Conservation (phyloP, 2,329 filamentous ascomycete species). For the Aphanoascus verrucosus region DNA sequence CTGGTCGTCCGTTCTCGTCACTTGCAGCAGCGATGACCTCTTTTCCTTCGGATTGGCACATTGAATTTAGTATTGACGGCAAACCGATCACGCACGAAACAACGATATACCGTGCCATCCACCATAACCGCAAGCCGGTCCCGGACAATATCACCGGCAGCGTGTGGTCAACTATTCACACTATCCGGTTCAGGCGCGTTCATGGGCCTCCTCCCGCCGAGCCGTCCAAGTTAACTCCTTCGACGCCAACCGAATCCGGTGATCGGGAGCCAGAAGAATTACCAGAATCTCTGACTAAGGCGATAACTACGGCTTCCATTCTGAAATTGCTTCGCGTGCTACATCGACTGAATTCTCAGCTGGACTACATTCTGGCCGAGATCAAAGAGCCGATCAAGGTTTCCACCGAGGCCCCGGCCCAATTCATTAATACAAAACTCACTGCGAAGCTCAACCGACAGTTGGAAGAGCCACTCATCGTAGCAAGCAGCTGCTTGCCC, state of each 20-base stretch:
- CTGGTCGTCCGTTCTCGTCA: conserved; percentile 53
- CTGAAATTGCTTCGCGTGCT: conserved; percentile 78
- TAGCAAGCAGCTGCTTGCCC: conserved; percentile 90
- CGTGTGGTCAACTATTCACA: conserved; percentile 82
- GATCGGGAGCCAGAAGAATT: conserved; percentile 51
- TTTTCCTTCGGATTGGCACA: conserved; percentile 86
- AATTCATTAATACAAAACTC: conserved; percentile 97
- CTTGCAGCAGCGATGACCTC: conserved; percentile 77
- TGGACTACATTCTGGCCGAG: conserved; percentile 79
- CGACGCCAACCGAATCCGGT: conserved; percentile 37
- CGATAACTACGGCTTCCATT: conserved; percentile 77
- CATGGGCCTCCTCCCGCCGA: conserved; percentile 70
- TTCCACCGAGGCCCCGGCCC: conserved; percentile 71
- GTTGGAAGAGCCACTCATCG: conserved; percentile 89
- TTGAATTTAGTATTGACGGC: conserved; percentile 81
- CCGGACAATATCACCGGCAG: conserved; percentile 62
- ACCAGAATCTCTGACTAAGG: conserved; percentile 69
- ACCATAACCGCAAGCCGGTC: conserved; percentile 52
- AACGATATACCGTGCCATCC: conserved; percentile 89
- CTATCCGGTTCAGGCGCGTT: conserved; percentile 83
- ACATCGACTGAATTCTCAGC: conserved; percentile 83
- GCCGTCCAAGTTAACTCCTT: conserved; percentile 49
- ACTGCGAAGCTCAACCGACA: conserved; percentile 96
- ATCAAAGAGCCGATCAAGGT: conserved; percentile 60
- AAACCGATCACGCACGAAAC: conserved; percentile 81